phyloP scores from a whole-genome alignment of 2,329 filamentous ascomycete species.

The Orbilia oligospora region DNA sequence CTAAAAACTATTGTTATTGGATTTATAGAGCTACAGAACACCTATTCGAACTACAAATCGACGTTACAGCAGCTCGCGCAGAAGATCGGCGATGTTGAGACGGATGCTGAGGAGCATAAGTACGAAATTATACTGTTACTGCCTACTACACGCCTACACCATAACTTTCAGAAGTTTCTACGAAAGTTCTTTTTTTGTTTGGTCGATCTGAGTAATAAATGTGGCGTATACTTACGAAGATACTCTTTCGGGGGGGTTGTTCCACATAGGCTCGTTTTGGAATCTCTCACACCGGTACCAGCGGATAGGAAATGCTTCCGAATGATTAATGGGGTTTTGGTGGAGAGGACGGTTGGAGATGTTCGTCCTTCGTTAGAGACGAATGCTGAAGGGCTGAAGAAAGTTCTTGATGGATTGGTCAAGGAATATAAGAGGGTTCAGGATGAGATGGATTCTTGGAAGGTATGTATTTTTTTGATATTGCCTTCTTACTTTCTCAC shows the following conservation, averaged over 20 bases:
- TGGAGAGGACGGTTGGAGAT: constrained; percentile 93
- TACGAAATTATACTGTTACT: constrained; percentile 70
- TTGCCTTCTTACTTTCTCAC: not conserved
- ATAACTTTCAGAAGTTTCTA: not conserved
- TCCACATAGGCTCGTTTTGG: constrained; percentile 83
- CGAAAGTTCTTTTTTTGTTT: not conserved
- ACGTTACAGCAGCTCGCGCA: constrained; percentile 90
- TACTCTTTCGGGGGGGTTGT: constrained; percentile 6
- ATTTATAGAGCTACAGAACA: constrained; percentile 79
- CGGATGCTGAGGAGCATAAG: constrained; percentile 98
- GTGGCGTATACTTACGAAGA: constrained; percentile 15
- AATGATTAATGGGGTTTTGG: constrained; percentile 96
- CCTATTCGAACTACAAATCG: constrained; percentile 83
- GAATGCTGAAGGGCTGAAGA: constrained; percentile 92
- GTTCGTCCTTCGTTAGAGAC: constrained; percentile 91
- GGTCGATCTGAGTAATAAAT: not conserved
- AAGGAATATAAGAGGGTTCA: constrained; percentile 98
- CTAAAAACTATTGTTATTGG: not conserved
- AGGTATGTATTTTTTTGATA: constrained; percentile 76
- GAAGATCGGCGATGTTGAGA: constrained; percentile 97
- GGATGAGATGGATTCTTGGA: constrained; percentile 97
- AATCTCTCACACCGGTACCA: constrained; percentile 86
- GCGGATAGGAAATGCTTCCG: constrained; percentile 96
- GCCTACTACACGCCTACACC: not conserved
- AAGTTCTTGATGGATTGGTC: constrained; percentile 92